Base-by-base conservation (phyloP, 1,139 yeast genomes). In the Zygosaccharomyces pseudobailii region DNA sequence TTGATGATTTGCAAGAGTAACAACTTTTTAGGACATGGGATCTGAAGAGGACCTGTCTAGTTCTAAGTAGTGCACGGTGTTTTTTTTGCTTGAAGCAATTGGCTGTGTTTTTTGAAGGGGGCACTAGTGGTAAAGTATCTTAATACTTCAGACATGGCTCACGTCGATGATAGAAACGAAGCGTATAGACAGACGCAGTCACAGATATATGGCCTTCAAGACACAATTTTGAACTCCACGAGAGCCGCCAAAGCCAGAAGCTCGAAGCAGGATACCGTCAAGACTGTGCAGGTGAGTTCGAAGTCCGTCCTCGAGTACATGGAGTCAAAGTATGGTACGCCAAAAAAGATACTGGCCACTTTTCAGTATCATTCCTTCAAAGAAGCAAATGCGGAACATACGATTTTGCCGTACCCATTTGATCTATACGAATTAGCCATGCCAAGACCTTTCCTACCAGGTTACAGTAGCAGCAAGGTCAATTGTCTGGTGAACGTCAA, bases 161-260 rank as follows among this genome's bases (percentile, higher is more conserved):
- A 36, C 20, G 24, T 44, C 5, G 40, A 36, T 27, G 54, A 50
- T 33, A 33, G 43, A 23, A 42, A 52, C 36, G 60, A 60, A 32
- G 56, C 51, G n/a, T 65, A 66, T 47, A 56, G 61, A 32, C 56
- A 57, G 43, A 61, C 65, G 1, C 68, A 65, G 46, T 59, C 63
- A 19, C 62, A 61, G 36, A 66, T 66, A 8, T 57, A 58, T 38
- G 53, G 58, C 22, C 44, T 66, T 33, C 69, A 66, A 40, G 67
- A 63, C 41, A 64, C 67, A 3, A 54, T 66, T 21, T 47, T 63
- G 40, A 63, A 63, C 36, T 59, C 67, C 0, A 49, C 61, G 4
- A 54, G 50, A 40, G 45, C 42, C 24, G 56, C 48, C 27, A 43
- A 42, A 40, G 40, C 31, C 13, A 38, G 43, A 31, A 46, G 44